Conservation (phyloP, 2,329 filamentous ascomycete species). For the Penicillium sp. region DNA sequence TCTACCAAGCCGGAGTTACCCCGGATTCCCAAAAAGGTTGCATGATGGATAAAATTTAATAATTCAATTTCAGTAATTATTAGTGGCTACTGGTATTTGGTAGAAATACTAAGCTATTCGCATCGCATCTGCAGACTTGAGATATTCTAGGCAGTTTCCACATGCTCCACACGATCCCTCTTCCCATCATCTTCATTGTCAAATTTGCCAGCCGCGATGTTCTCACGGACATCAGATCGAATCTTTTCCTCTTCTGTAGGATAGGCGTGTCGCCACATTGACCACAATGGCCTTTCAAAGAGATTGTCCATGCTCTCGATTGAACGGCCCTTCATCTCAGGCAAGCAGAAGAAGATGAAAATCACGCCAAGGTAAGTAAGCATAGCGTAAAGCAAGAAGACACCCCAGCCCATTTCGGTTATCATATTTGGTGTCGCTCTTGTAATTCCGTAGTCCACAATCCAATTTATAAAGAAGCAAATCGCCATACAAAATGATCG, state of each 20-base stretch:
- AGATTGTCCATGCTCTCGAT: slow-evolving; percentile 42
- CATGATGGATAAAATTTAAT: background rate
- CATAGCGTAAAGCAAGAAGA: slow-evolving; percentile 41
- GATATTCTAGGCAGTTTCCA: slow-evolving; percentile 12
- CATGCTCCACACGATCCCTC: slow-evolving; percentile 23
- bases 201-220: slow-evolving; percentile 14
- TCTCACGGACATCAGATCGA: slow-evolving; percentile 34
- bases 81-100: background rate
- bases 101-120: background rate
- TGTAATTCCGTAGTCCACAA: slow-evolving; percentile 36
- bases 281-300: slow-evolving; percentile 42
- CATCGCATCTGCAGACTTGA: background rate
- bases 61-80: background rate
- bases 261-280: slow-evolving; percentile 48
- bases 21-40: background rate
- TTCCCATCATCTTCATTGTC: slow-evolving; percentile 17
- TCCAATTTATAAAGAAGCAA: slow-evolving; percentile 37
- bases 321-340: slow-evolving; percentile 35
- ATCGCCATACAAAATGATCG: slow-evolving; percentile 35
- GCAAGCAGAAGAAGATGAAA: slow-evolving; percentile 39
- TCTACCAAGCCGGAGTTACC: background rate
- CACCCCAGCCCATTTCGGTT: slow-evolving; percentile 41
- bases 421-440: slow-evolving; percentile 40
- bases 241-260: slow-evolving; percentile 42
- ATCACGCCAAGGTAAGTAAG: slow-evolving; percentile 42